Evolutionary conservation across 306 rosid genomes (phyloP), one percentile per base, ranked within the genome.

Genomic region (Citrullus colocynthis): DNA sequence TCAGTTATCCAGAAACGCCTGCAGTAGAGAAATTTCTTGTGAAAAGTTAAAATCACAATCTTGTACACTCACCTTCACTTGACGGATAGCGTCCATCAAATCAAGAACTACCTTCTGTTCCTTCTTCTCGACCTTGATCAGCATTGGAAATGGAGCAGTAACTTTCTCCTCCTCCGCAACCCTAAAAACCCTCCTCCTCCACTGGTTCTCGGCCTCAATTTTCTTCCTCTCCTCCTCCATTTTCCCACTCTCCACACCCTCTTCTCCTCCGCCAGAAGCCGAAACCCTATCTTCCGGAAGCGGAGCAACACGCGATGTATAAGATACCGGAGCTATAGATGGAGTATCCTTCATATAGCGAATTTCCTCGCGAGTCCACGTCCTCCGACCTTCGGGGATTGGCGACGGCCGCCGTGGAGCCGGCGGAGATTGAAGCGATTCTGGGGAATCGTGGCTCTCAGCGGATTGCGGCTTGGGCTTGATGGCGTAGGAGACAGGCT

Each of bases 81-180:
- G 88, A 56, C 96, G 95, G 81, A 95, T 87, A 30, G 93, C 97
- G 61, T 95, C 99, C 55, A 64, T 9, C 86, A 95, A 87, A 83
- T 95, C 97, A 83, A 85, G 83, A 9, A 89, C 37, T n/a, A 88
- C 79, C 7, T 89, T 89, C 80, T 82, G 90, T 80, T 89, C 96
- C 56, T 89, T 92, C 78, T 85, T 87, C 82, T 87, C 88, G n/a
- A 83, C 92, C 80, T 83, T 89, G 9, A 95, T 81, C 76, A 88
- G 78, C 61, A 82, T 63, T 2, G 99, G 99, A 80, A 89, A 95
- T 44, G 99, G 97, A 12, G 86, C 91, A 78, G 42, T 79, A 82
- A 84, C 81, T 56, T 72, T 83, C 18, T 87, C 92, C 77, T 90
- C 92, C 86, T 87, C 93, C 4, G 42, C 42, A 36, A 81, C 87